Evolutionary conservation across 148 eudicot species (phyloP), one percentile per base, ranked within the genome.

Genomic region (Chenopodium suecicum): DNA sequence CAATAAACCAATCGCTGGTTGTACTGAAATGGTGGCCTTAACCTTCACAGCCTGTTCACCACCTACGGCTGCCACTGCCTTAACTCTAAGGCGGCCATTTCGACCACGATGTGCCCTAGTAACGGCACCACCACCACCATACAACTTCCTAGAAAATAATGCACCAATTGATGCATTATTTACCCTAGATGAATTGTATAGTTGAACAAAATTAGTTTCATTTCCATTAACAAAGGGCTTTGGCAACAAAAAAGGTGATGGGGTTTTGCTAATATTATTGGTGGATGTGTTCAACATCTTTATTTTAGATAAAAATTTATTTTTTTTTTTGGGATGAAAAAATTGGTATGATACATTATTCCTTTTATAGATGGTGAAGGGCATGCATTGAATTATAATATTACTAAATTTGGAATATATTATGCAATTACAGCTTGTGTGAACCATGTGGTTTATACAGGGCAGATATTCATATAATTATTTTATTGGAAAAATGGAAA

Each of bases 1-100:
- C 16, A 87, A 25, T 6, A 71, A 13, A 16, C 84, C 85, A 44
- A 80, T 12, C 1, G 82, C 75, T 3, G 79, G 80, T 78, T 76
- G 37, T 9, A 86, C 88, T 5, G 70, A 81, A n/a, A 86, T 80
- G 10, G 65, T 27, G 10, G 87, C 90, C 74, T 82, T 88, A 8
- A 84, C 76, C 1, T 22, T 44, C 11, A 76, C 7, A 2, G 76
- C 14, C 65, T 48, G 74, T 48, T 80, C 74, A 12, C 8, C n/a
- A n/a, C 29, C 76, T 23, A 44, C 52, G 16, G 72, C 3, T 41
- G 47, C 68, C 3, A 68, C 4, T 9, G 66, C 75, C 27, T 41
- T 3, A 22, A 74, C 80, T 60, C 50, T 69, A 60, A 73, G 56
- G 74, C 62, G 10, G 10, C 80, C 74, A 7, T 79, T 70, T 31